These are phyloP conservation scores for Strobilomyces dryophilus DNA, from an alignment of 768 basidiomycete genomes.

Conservation along the genomic window DNA sequence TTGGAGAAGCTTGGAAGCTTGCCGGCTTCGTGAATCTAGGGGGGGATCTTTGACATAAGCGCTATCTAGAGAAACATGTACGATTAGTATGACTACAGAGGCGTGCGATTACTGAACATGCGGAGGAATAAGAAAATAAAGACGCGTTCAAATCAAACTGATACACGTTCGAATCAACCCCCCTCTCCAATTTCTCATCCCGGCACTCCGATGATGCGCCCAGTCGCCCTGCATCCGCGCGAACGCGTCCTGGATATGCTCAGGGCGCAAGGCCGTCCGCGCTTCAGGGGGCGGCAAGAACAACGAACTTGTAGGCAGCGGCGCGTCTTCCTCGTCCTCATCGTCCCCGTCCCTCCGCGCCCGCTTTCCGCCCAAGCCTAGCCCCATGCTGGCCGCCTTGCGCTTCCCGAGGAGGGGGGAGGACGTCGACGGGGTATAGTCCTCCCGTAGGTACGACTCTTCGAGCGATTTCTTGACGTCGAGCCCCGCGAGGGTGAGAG, in stretches of 20 bases:
- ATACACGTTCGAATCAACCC: constrained; percentile 77
- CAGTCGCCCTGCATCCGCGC: constrained; percentile 85
- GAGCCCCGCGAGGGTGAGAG: constrained; percentile 88
- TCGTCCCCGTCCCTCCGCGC: constrained; percentile 50
- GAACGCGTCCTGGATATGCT: constrained; percentile 91
- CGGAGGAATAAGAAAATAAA: neutral
- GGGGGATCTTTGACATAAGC: no score
- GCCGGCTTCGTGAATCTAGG: constrained; percentile 6
- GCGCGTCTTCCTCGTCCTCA: constrained; percentile 55
- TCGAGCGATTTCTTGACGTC: constrained; percentile 78
- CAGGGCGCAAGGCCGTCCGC: constrained; percentile 69
- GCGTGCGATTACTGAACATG: neutral
- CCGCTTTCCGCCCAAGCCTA: constrained; percentile 45
- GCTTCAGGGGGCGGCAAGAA: constrained; percentile 83
- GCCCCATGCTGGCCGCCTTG: constrained; percentile 48
- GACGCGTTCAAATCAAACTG: constrained; percentile 56
- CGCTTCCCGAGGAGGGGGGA: constrained; percentile 69
- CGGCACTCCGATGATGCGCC: constrained; percentile 75
- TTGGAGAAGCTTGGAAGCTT: constrained; percentile 40
- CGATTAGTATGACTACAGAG: constrained; percentile 4
- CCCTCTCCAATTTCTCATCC: constrained; percentile 87
- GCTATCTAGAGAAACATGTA: neutral
- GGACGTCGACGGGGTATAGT: constrained; percentile 41
- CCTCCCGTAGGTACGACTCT: constrained; percentile 63
- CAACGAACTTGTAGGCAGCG: constrained; percentile 64